phyloP scores from a whole-genome alignment of 345 rosid species.

The Psidium friedrichsthalianum region DNA sequence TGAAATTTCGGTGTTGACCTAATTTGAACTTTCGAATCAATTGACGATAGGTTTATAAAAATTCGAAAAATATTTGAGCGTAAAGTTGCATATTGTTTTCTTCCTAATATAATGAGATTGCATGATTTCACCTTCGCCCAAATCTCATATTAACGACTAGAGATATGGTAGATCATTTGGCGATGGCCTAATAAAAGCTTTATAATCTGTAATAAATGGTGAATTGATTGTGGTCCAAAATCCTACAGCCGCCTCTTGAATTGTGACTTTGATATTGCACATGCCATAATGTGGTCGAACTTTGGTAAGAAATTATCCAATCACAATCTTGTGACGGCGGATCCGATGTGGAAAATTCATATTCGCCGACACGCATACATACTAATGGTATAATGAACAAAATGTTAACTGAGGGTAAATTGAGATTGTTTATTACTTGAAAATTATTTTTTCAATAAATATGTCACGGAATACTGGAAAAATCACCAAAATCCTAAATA shows the following conservation, averaged over 20 bases:
- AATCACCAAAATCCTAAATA: no score
- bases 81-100: background rate
- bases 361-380: background rate
- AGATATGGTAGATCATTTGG: background rate
- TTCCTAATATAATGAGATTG: background rate
- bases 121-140: background rate
- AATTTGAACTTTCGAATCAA: background rate
- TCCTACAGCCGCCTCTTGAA: background rate
- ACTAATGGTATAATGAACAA: background rate
- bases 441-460: background rate
- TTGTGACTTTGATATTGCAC: background rate
- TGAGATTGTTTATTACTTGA: background rate
- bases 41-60: background rate
- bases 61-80: background rate
- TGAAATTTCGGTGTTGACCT: background rate
- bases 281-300: background rate
- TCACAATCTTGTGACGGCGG: background rate
- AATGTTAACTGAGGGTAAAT: background rate
- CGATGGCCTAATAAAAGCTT: background rate
- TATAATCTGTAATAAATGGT: background rate
- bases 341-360: background rate
- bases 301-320: background rate
- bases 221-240: background rate
- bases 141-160: background rate
- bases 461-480: background rate